Base-by-base conservation (phyloP, 352 stramenopile species). In the Lagenidium sp. region DNA sequence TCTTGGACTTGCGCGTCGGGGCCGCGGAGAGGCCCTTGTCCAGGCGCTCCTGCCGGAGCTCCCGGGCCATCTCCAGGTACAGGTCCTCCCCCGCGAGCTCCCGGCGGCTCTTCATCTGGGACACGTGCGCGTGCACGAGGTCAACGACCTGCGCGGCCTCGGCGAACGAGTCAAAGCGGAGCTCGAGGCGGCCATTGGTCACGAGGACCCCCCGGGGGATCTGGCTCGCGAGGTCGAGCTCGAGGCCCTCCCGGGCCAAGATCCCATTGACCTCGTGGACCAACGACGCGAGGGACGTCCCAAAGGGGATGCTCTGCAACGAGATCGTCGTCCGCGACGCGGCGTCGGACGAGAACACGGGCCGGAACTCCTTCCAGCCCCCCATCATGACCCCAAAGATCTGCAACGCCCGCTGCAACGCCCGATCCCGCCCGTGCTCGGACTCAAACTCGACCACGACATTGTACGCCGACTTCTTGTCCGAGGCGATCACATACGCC, bases 381-480 rank as follows among this genome's bases (percentile, higher is more conserved):
- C 42, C 57, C 71, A 94, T 87, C 76, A 94, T 91, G 18, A 94
- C 78, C 21, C 81, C 81, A 47, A 94, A 94, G 48, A 94, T 94
- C 60, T 87, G 76, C 19, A 91, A 50, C 36, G 81, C 74, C 7
- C 74, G 76, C 50, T 85, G 79, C 36, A 85, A 63, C 26, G 81
- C 81, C 5, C 67, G 68, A 4, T 82, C 66, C 11, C 62, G 68
- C 5, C 47, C 58, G 32, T 46, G 46, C 34, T 70, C 46, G 4
- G 47, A 58, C 35, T 72, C 71, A 28, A 91, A 94, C 51, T 94
- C 78, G 25, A 94, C 74, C 13, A 91, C 44, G n/a, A 59, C 80
- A 50, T 86, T 65, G 46, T 75, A 74, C 38, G 52, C 35, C 3
- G 81, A 86, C 59, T 85, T 84, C 47, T 55, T 56, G 51, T 91